phyloP scores from a whole-genome alignment of 768 basidiomycete genomes.

The Lanmaoa rubissima region DNA sequence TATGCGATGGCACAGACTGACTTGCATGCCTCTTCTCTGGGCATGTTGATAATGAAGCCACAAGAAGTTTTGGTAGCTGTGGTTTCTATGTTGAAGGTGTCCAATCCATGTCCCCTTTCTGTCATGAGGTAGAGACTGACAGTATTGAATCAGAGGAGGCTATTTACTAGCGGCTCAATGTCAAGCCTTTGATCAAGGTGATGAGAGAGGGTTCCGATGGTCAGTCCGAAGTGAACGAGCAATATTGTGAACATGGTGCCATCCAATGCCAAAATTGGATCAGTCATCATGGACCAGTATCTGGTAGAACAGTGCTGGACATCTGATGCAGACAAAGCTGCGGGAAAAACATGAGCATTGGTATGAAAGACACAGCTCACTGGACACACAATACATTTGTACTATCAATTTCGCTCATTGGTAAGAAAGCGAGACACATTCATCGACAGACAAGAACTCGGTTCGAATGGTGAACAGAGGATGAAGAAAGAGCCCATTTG shows the following conservation, averaged over 20 bases:
- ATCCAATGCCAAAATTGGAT: conserved; percentile 51
- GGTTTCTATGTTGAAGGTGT: conserved; percentile 60
- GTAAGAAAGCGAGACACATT: conserved; percentile 49
- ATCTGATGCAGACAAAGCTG: conserved; percentile 41
- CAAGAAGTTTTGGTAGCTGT: conserved; percentile 50
- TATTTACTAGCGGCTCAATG: conserved; percentile 46
- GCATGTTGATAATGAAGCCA: conserved; percentile 56
- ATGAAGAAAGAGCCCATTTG: conserved; percentile 23
- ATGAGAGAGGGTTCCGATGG: conserved; percentile 53
- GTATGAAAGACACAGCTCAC: background rate
- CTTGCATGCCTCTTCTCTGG: conserved; percentile 59
- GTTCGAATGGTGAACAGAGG: conserved; percentile 46
- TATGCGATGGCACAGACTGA: conserved; percentile 22
- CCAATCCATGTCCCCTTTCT: conserved; percentile 60
- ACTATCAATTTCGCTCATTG: conserved; percentile 46
- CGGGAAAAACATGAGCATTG: background rate
- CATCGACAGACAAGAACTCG: conserved; percentile 45
- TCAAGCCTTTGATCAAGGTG: conserved; percentile 50
- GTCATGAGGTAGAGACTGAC: conserved; percentile 53
- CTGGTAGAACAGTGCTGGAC: conserved; percentile 46
- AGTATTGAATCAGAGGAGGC: conserved; percentile 50
- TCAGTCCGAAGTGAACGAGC: conserved; percentile 49
- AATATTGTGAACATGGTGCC: conserved; percentile 54
- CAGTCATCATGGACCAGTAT: conserved; percentile 56
- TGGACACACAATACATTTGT: conserved; percentile 45